Evolutionary conservation across 345 rosid species (phyloP).

Genomic region (sweet orange (Citrus sinensis)): DVS_A1.0 CM039166.1:18527001-18527500

Average conservation of each 20-base stretch:
- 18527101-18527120: not conserved
- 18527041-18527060: not conserved
- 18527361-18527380: not conserved
- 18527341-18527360: no score
- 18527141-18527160: conserved; percentile 20
- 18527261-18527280: conserved; percentile 46
- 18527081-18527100: not conserved
- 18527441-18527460: not conserved
- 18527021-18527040: not conserved
- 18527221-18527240: conserved; percentile 29
- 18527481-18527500: no score
- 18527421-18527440: not conserved
- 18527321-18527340: not conserved
- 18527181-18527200: conserved; percentile 41
- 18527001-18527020: not conserved
- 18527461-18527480: no score
- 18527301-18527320: not conserved
- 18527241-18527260: conserved; percentile 50
- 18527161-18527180: conserved; percentile 33
- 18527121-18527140: not conserved
- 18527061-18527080: not conserved
- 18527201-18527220: conserved; percentile 34
- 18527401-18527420: not conserved
- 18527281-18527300: no score
- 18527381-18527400: not conserved